Evolutionary conservation across 805 yeast species (phyloP).

Genomic region (Lipomyces chichibuensis): DNA sequence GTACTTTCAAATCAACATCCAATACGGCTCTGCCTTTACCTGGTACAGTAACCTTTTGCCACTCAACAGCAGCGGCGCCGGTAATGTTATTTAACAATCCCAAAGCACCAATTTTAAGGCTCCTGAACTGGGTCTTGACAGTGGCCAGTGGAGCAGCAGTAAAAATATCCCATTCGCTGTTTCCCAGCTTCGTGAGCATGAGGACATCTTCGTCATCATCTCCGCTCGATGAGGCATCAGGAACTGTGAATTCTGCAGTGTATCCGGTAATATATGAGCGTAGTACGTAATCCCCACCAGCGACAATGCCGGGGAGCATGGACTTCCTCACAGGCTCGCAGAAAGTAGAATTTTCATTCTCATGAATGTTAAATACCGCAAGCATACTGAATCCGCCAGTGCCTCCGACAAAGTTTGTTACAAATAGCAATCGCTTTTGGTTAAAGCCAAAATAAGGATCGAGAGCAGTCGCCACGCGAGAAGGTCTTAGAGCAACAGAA

Average conservation of each 20-base stretch:
- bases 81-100: slow-evolving; percentile 27
- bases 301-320: slow-evolving; percentile 29
- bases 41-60: slow-evolving; percentile 31
- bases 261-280: slow-evolving; percentile 26
- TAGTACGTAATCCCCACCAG: slow-evolving; percentile 26
- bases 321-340: slow-evolving; percentile 19
- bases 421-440: slow-evolving; percentile 23
- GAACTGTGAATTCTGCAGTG: slow-evolving; percentile 19
- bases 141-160: slow-evolving; percentile 35
- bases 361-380: slow-evolving; percentile 30
- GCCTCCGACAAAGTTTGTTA: slow-evolving; percentile 31
- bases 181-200: slow-evolving; percentile 23
- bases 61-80: slow-evolving; percentile 31
- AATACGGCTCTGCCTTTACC: slow-evolving; percentile 24
- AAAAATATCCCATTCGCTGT: slow-evolving; percentile 31
- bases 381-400: slow-evolving; percentile 34
- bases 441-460: slow-evolving; percentile 30
- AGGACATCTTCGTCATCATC: slow-evolving; percentile 13
- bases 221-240: slow-evolving; percentile 6
- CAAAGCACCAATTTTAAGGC: slow-evolving; percentile 26
- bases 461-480: slow-evolving; percentile 26
- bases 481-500: slow-evolving; percentile 29
- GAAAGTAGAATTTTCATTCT: slow-evolving; percentile 13
- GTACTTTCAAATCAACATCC: slow-evolving; percentile 30
- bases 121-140: slow-evolving; percentile 18